phyloP scores from a whole-genome alignment of 192 early-diverging fungal species.

The Coemansia sp. region DNA sequence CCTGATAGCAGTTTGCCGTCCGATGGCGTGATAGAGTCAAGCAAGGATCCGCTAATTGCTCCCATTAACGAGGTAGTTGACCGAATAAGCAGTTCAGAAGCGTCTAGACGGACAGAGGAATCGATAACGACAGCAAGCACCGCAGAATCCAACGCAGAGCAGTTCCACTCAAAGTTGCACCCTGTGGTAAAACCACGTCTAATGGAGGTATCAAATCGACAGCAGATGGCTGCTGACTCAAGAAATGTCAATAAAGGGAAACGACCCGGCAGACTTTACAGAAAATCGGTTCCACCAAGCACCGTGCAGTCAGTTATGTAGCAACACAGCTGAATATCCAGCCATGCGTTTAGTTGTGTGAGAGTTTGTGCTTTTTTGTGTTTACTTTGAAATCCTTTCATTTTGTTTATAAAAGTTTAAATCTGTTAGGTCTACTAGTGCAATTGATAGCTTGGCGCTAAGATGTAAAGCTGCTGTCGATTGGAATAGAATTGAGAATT shows the following conservation, averaged over 20 bases:
- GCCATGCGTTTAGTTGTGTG: no score
- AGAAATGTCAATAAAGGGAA: neutral
- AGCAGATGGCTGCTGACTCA: slow-evolving; percentile 9
- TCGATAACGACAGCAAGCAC: neutral
- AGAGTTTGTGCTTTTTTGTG: neutral
- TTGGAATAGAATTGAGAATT: slow-evolving; percentile 2
- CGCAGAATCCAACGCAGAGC: neutral
- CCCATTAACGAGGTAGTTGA: neutral
- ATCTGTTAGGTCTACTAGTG: neutral
- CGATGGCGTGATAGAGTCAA: slow-evolving; percentile 3
- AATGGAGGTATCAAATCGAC: slow-evolving; percentile 31
- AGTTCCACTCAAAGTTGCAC: slow-evolving; percentile 36
- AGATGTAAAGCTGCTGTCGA: neutral
- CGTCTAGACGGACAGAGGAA: neutral
- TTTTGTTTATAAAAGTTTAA: neutral
- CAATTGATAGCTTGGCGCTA: neutral
- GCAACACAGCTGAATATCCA: neutral
- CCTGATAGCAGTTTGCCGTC: slow-evolving; percentile 7
- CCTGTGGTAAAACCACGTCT: slow-evolving; percentile 33
- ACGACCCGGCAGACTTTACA: neutral
- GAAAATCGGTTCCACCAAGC: neutral
- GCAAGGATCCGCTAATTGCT: neutral
- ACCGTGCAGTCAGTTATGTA: neutral
- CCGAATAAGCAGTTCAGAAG: neutral
- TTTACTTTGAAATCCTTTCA: neutral